phyloP scores from a whole-genome alignment of 495 filamentous ascomycete genomes.

The Aspergillus nanangensis region DNA sequence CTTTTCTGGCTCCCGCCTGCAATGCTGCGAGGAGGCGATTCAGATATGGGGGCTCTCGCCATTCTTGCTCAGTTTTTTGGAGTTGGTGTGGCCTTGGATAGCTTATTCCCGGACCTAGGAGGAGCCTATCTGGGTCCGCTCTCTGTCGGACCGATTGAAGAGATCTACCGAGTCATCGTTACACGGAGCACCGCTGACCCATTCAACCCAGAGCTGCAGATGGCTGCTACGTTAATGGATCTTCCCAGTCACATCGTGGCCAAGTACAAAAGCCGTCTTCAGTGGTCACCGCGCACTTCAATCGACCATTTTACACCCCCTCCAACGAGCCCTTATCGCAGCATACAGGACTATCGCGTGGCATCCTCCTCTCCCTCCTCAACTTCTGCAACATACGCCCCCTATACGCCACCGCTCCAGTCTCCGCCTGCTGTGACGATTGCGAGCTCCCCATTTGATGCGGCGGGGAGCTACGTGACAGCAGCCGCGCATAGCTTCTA shows the following conservation, averaged over 20 bases:
- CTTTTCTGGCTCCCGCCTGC: conserved; percentile 90
- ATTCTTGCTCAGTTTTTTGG: conserved; percentile 91
- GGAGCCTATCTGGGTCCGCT: conserved; percentile 80
- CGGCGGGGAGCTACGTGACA: conserved; percentile 29
- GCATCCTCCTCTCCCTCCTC: conserved; percentile 37
- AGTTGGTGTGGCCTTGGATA: conserved; percentile 78
- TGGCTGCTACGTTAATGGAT: conserved; percentile 34
- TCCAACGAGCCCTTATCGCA: conserved; percentile 37
- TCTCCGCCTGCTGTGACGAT: conserved; percentile 37
- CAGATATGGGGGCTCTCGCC: conserved; percentile 36
- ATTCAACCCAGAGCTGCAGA: conserved; percentile 30
- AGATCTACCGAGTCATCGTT: conserved; percentile 59
- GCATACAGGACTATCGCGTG: conserved; percentile 29
- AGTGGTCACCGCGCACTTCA: conserved; percentile 37
- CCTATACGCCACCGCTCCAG: conserved; percentile 40
- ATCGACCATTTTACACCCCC: conserved; percentile 35
- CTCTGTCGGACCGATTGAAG: conserved; percentile 68
- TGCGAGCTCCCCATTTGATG: conserved; percentile 32
- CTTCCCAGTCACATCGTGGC: conserved; percentile 32
- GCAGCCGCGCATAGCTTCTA: conserved; percentile 31
- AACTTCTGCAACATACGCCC: conserved; percentile 33
- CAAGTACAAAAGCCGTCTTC: conserved; percentile 30
- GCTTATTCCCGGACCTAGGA: conserved; percentile 85
- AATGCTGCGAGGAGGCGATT: conserved; percentile 53
- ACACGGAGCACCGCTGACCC: conserved; percentile 30